phyloP scores from a whole-genome alignment of 148 eudicot species.

The Camellia granthamiana region DNA sequence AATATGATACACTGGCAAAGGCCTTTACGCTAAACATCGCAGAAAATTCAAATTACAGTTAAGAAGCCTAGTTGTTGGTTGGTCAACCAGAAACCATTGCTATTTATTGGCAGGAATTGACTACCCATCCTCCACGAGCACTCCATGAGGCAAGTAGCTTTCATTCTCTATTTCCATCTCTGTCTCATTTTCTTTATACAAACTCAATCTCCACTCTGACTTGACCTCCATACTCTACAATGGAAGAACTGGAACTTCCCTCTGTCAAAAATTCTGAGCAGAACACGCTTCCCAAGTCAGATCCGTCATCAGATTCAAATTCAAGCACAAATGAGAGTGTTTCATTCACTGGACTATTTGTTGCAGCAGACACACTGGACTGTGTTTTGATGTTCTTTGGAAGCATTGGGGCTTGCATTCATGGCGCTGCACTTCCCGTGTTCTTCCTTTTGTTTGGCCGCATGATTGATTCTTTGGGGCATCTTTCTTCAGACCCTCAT shows the following conservation, averaged over 20 bases:
- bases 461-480: conserved; percentile 66
- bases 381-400: conserved; percentile 61
- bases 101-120: conserved; percentile 27
- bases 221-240: conserved; percentile 10
- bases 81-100: conserved; percentile 18
- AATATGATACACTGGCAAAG: background rate
- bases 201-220: background rate
- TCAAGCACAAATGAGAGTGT: conserved; percentile 15
- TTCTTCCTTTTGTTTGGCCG: conserved; percentile 68
- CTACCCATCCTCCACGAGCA: conserved; percentile 11
- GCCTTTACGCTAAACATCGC: background rate
- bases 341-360: conserved; percentile 48
- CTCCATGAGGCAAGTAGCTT: background rate
- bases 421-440: conserved; percentile 65
- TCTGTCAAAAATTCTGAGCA: background rate
- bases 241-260: conserved; percentile 31
- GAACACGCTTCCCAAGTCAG: conserved; percentile 3
- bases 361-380: conserved; percentile 54
- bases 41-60: background rate
- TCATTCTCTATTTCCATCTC: background rate
- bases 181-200: background rate
- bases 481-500: conserved; percentile 46
- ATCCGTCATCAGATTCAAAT: conserved; percentile 11
- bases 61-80: conserved; percentile 13
- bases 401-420: conserved; percentile 59